Base-by-base conservation (phyloP, 805 yeast species). In the Priceomyces medius region DNA sequence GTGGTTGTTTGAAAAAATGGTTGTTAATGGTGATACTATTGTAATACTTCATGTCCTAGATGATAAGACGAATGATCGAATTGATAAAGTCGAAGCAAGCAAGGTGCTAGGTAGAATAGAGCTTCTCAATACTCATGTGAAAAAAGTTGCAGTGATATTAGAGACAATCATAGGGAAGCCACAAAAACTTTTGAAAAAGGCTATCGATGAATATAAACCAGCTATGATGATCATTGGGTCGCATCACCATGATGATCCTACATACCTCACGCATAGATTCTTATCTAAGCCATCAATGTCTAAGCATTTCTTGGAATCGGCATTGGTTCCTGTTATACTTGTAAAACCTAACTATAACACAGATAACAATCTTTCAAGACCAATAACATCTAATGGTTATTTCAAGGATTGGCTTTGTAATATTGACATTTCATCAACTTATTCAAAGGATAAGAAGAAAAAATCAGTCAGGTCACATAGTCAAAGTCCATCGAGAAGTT, bases 221-320 rank as follows among this genome's bases (percentile, higher is more conserved):
- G 64, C 64, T n/a, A 68, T 70, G 73, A 67, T 71, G 74, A 53
- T 64, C 23, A 66, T 71, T 18, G 76, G 76, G 2, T 64, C 72
- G 7, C 70, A 65, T 43, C 66, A 64, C 37, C 55, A 56, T 17
- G 64, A 54, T 10, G 54, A 55, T 36, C 37, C 40, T 10, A 32
- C 42, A 14, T 44, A 44, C 27, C 33, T 28, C 3, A 41, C 42
- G 16, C 52, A 51, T n/a, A 47, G 53, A 44, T 53, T 69, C 29
- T 54, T 68, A 34, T 49, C 64, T 19, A 66, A 64, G 40, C 44
- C 68, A 2, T 61, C 73, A 4, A 51, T 67, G 26, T 64, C 72
- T 14, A 65, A 67, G 48, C 63, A 66, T 44, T 69, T 70, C 37
- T 52, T 70, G 32, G 69, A 69, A 50, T 69, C 63, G 49, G 73